Conservation (phyloP, 176 grass and related monocot genomes). For the Carex scoparia region DNA sequence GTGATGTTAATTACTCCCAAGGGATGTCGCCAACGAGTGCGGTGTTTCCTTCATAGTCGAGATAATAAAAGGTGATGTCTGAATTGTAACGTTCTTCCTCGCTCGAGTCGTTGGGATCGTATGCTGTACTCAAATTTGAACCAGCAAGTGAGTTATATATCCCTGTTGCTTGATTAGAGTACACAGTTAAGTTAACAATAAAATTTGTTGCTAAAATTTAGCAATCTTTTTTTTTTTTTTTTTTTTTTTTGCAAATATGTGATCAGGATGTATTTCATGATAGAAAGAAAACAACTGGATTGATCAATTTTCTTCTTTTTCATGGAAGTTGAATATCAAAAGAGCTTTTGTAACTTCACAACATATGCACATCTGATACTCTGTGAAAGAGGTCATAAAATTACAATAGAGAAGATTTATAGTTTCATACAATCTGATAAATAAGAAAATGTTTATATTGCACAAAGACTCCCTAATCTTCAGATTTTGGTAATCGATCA, state of each 20-base stretch:
- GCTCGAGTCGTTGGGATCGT: not conserved
- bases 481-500: not conserved
- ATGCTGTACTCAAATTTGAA: not conserved
- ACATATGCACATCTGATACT: not conserved
- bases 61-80: conserved; percentile 19
- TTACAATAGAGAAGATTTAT: not conserved
- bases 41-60: not conserved
- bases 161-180: not conserved
- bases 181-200: not conserved
- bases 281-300: not conserved
- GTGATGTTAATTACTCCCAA: conserved; percentile 12
- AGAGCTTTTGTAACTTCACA: not conserved
- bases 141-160: not conserved
- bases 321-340: not conserved
- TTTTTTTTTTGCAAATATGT: not conserved
- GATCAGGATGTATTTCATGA: not conserved
- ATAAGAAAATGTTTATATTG: not conserved
- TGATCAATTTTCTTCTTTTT: not conserved
- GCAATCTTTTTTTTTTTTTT: not conserved
- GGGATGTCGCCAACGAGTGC: not conserved
- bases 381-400: not conserved
- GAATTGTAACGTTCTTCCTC: conserved; percentile 16
- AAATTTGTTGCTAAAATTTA: not conserved
- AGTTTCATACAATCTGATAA: not conserved
- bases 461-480: not conserved